Base-by-base conservation (phyloP, 106 monocot genomes). In the Allium fistulosum region DNA sequence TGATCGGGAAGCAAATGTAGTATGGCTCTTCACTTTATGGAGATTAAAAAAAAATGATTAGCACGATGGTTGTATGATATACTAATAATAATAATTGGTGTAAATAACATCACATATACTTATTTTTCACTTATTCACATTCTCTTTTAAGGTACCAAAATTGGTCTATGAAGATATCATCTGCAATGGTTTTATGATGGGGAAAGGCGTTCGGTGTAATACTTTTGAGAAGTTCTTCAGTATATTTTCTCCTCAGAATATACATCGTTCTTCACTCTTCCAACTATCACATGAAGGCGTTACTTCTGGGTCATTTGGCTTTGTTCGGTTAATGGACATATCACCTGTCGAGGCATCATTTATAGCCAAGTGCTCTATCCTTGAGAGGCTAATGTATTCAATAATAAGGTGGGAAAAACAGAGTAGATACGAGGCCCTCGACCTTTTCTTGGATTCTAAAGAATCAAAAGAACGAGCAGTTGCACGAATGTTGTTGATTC, bases 241-340 rank as follows among this genome's bases (percentile, higher is more conserved):
- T 80, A 80, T 97, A 76, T 97, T 87, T 75, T 87, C 80, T 51
- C 73, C 88, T 49, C 57, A 80, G 48, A 82, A 87, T 50, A 75
- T 92, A 46, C 71, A 73, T 72, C 63, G 52, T 15, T 92, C 97
- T 51, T 12, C 70, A 63, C 26, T 87, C 7, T 68, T 80, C 59
- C 74, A 72, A 17, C 62, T 52, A 10, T 46, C 69, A 76, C 12
- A 61, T 59, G 51, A 70, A 8, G 10, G 63, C 70, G 17, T 14
- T 56, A 69, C 27, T 28, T 73, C 79, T 75, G 83, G 85, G 61
- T 15, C 79, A 69, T 97, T 97, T 79, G 88, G 89, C n/a, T 97
- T 92, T 84, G 77, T 84, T 45, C 97, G 97, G 74, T 67, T 97
- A 57, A 75, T 87, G 26, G 74, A 90, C 73, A 76, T 97, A 66